Percentiles rank a stretch among this genome's conserved stretches.
Conservation (phyloP, 345 rosid species). For the Jatropha curcas region DNA sequence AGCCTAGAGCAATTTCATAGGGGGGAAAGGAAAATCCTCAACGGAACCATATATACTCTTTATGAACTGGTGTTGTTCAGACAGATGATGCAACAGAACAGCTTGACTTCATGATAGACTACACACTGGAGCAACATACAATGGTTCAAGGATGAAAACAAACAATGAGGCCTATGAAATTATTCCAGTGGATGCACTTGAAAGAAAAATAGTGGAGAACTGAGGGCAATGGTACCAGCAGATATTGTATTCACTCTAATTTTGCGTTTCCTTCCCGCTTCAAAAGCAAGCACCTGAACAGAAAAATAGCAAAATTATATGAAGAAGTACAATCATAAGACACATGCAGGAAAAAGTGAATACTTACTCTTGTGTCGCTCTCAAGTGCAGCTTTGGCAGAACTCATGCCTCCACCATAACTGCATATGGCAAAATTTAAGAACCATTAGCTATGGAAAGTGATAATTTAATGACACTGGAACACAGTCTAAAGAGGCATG, state of each 20-base stretch:
- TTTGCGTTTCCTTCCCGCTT: slow-evolving; percentile 71
- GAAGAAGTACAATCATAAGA: neutral
- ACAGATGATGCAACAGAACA: neutral
- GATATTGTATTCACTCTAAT: slow-evolving; percentile 73
- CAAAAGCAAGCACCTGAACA: slow-evolving; percentile 67
- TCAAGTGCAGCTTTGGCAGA: slow-evolving; percentile 97
- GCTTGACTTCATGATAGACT: neutral
- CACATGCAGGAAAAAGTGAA: neutral
- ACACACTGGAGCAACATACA: neutral
- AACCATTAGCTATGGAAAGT: slow-evolving; percentile 7
- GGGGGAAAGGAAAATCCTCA: neutral
- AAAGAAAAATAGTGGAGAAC: neutral
- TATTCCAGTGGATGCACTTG: neutral
- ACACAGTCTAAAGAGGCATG: neutral
- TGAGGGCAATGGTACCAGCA: slow-evolving; percentile 43
- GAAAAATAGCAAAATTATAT: slow-evolving; percentile 7
- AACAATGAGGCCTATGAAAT: neutral
- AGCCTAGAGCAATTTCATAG: neutral
- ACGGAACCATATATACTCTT: neutral
- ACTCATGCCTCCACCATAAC: slow-evolving; percentile 99
- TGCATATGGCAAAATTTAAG: slow-evolving; percentile 26
- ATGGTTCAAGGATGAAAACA: neutral
- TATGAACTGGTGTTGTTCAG: neutral
- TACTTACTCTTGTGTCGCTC: slow-evolving; percentile 81
- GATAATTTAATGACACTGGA: neutral